phyloP scores from a whole-genome alignment of 2,329 filamentous ascomycete species.

The Mariannaea elegans region DNA sequence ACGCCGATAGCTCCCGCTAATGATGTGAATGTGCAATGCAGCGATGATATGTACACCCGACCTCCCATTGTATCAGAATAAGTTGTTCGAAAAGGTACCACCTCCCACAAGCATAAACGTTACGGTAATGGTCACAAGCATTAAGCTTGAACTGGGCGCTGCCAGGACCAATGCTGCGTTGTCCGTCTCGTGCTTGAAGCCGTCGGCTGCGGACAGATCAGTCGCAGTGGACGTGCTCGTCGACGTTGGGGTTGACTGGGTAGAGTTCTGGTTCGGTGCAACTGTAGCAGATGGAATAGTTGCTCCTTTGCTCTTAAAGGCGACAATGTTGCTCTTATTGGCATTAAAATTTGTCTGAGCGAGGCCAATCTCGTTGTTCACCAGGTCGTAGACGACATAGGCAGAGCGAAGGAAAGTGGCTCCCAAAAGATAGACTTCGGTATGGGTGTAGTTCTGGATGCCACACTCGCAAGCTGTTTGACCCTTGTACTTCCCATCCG shows the following conservation, averaged over 20 bases:
- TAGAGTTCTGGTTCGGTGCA: constrained; percentile 51
- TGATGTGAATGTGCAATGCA: constrained; percentile 15
- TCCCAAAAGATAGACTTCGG: constrained; percentile 58
- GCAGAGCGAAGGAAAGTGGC: constrained; percentile 68
- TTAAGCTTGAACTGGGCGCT: constrained; percentile 25
- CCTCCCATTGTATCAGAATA: constrained; percentile 14
- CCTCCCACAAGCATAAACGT: constrained; percentile 37
- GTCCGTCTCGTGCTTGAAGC: constrained; percentile 40
- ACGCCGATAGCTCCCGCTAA: constrained; percentile 30
- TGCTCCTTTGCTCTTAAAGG: constrained; percentile 60
- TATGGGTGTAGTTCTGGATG: constrained; percentile 58
- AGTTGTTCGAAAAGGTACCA: constrained; percentile 26
- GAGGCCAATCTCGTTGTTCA: constrained; percentile 65
- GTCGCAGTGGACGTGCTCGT: constrained; percentile 21
- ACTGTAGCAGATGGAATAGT: constrained; percentile 60
- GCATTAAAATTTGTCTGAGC: constrained; percentile 66
- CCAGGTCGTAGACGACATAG: constrained; percentile 68
- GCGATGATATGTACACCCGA: constrained; percentile 13
- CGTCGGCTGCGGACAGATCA: constrained; percentile 39
- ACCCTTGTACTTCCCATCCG: constrained; percentile 53
- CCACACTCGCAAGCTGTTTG: constrained; percentile 64
- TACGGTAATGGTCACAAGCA: constrained; percentile 30
- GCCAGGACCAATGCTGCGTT: constrained; percentile 28
- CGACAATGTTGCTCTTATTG: constrained; percentile 57
- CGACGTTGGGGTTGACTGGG: constrained; percentile 29